phyloP scores from a whole-genome alignment of 306 rosid genomes.

The Myrica gale region DNA sequence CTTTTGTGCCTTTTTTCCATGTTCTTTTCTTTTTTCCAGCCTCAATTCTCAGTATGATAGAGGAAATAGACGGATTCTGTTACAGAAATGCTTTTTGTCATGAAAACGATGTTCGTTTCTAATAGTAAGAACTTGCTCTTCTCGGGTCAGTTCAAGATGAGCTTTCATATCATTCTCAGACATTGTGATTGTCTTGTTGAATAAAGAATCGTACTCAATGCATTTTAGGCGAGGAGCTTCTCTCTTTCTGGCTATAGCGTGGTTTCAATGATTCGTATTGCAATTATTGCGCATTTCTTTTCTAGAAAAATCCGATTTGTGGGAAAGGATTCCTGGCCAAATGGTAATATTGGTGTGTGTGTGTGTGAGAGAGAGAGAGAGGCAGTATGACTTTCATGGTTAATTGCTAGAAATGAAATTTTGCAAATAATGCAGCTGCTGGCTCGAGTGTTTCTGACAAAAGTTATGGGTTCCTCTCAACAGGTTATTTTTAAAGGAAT shows the following conservation, averaged over 20 bases:
- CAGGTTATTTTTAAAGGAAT: conserved; percentile 26
- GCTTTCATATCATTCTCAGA: conserved; percentile 54
- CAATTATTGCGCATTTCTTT: conserved; percentile 45
- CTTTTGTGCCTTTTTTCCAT: not conserved
- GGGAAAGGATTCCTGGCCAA: conserved; percentile 19
- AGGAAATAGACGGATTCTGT: not conserved
- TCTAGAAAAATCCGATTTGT: conserved; percentile 20
- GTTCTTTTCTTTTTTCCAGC: not conserved
- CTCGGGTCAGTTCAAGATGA: conserved; percentile 31
- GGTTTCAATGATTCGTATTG: conserved; percentile 34
- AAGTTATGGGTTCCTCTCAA: conserved; percentile 44
- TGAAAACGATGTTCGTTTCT: conserved; percentile 12
- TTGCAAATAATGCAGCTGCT: conserved; percentile 16
- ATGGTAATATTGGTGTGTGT: not conserved
- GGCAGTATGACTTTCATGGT: conserved; percentile 4
- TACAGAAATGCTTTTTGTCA: conserved; percentile 10
- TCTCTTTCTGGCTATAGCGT: conserved; percentile 19
- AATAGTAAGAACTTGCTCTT: not conserved
- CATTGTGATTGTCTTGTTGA: conserved; percentile 66
- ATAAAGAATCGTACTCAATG: conserved; percentile 40
- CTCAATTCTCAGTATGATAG: not conserved
- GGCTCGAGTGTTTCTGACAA: conserved; percentile 48
- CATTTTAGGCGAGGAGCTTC: conserved; percentile 27
- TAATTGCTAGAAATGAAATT: conserved; percentile 23
- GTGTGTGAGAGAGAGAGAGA: conserved; percentile 1